Evolutionary conservation across 257 asterid species (phyloP), one percentile per base, ranked within the genome.

Genomic region (Paulownia fortunei): DNA sequence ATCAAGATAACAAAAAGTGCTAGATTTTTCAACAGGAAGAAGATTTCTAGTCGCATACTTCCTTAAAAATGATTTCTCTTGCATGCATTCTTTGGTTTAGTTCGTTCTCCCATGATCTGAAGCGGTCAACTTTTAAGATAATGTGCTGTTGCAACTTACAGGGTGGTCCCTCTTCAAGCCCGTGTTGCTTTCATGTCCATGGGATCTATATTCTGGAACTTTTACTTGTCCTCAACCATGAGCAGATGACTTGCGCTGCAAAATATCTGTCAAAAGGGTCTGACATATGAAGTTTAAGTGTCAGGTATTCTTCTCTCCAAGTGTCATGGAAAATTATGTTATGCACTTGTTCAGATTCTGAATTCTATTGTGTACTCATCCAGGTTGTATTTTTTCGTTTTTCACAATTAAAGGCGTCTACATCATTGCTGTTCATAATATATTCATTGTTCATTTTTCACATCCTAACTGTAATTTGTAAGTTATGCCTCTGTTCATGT

Each of bases 151-250:
- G 79, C 49, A 71, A 54, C 77, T 63, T 69, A 30, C 89, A 93
- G 99, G 96, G 83, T 69, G 77, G 83, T 95, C 76, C 99, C 99
- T 73, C 97, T 95, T 86, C 97, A 91, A 75, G 88, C 94, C 49
- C 97, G 97, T 18, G 99, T 95, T 66, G 99, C 96, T 24, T 93
- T 95, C 92, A 95, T 95, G 99, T 93, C 98, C 26, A 83, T 84
- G 87, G 95, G 91, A 23, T 91, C 99, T 69, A 86, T 95, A 79
- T 95, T 95, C 87, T 95, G 99, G 99, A 95, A 93, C 82, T 95
- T 89, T 74, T 87, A 77, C 80, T 62, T 93, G 83, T 93, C 99
- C 52, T 81, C 96, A 21, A 90, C 97, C 74, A 84, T 95, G 96
- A 95, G 85, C 85, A 89, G 84, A 81, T 91, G 88, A 89, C 73